phyloP scores from a whole-genome alignment of 495 filamentous ascomycete genomes.

The Xylona heveae region DNA sequence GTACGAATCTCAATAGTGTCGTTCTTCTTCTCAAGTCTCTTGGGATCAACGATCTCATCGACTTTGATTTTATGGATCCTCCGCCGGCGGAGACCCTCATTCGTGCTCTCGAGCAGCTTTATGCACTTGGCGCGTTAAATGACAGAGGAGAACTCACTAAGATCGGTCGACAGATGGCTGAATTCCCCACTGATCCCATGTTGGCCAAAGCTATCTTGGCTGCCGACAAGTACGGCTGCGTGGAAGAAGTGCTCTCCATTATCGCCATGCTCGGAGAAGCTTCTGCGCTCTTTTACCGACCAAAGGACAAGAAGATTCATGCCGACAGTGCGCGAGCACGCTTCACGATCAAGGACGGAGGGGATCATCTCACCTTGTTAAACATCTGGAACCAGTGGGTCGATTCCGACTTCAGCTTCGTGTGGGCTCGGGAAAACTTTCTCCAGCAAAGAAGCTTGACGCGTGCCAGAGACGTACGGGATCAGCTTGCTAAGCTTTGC shows the following conservation, averaged over 20 bases:
- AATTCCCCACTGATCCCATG: conserved; percentile 91
- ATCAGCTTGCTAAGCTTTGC: conserved; percentile 86
- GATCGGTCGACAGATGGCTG: conserved; percentile 85
- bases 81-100: conserved; percentile 84
- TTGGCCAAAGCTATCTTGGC: conserved; percentile 82
- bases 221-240: conserved; percentile 69
- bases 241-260: conserved; percentile 87
- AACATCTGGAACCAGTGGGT: conserved; percentile 98
- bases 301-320: conserved; percentile 93
- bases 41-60: conserved; percentile 82
- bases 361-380: conserved; percentile 77
- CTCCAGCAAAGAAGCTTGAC: conserved; percentile 72
- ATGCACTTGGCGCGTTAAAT: conserved; percentile 77
- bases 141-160: conserved; percentile 80
- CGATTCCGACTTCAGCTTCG: conserved; percentile 69
- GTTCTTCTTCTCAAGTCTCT: conserved; percentile 76
- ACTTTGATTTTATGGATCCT: conserved; percentile 94
- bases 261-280: conserved; percentile 86
- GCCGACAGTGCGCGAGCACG: conserved; percentile 82
- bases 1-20: conserved; percentile 66
- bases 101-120: conserved; percentile 75
- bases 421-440: conserved; percentile 90
- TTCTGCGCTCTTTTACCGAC: conserved; percentile 78
- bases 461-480: conserved; percentile 76
- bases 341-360: conserved; percentile 83